Evolutionary conservation across 345 rosid species (phyloP).

Genomic region (Melastoma malabathricum): DNA sequence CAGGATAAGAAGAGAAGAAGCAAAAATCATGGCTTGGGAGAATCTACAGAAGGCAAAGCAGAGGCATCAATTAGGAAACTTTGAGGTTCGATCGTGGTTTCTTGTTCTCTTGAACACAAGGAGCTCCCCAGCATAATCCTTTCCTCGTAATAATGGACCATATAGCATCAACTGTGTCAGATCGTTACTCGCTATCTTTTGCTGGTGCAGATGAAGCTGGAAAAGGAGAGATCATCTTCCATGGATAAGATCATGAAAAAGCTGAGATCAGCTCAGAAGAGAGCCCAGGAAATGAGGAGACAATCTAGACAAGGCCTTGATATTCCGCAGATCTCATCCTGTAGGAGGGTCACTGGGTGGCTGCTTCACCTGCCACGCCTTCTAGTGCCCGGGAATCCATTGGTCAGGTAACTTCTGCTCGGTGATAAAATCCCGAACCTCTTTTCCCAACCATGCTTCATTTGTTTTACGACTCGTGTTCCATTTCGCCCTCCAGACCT

Average conservation of each 20-base stretch:
- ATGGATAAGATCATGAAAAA: conserved; percentile 92
- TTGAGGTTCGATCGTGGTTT: conserved; percentile 46
- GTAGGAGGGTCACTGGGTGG: conserved; percentile 61
- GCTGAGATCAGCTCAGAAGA: conserved; percentile 79
- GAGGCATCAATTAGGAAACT: conserved; percentile 90
- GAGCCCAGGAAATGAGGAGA: conserved; percentile 86
- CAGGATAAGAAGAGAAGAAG: conserved; percentile 79
- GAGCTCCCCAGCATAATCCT: too few species aligned
- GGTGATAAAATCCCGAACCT: background rate
- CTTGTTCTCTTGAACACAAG: background rate
- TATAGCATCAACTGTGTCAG: too few species aligned
- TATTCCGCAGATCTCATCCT: conserved; percentile 41
- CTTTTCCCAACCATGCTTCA: too few species aligned
- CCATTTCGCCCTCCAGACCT: too few species aligned
- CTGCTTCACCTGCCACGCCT: conserved; percentile 79
- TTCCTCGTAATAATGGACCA: too few species aligned
- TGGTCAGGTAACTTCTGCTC: background rate
- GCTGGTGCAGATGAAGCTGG: conserved; percentile 75
- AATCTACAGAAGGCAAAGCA: conserved; percentile 98
- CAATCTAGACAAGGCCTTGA: conserved; percentile 26
- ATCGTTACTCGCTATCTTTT: background rate
- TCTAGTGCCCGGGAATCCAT: conserved; percentile 24
- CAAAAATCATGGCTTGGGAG: conserved; percentile 90
- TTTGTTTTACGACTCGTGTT: too few species aligned
- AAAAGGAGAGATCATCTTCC: conserved; percentile 80